These are phyloP conservation scores for Penicillium coffeae DNA, from an alignment of 495 filamentous ascomycete genomes.

Conservation along the genomic window DNA sequence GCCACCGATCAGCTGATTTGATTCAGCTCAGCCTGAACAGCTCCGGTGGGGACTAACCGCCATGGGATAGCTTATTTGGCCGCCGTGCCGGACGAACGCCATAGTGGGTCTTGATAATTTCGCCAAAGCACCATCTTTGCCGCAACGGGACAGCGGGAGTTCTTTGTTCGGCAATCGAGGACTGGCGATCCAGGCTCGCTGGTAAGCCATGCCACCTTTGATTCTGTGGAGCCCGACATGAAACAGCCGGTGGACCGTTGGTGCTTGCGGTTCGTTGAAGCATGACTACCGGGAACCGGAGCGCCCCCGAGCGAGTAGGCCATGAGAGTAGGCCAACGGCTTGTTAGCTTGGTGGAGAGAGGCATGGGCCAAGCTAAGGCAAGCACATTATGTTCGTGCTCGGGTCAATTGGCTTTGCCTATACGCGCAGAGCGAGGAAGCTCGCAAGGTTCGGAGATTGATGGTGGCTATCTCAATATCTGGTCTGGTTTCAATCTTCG, in stretches of 20 bases:
- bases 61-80: not conserved
- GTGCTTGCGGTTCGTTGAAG: not conserved
- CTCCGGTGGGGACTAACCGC: not conserved
- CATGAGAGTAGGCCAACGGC: constrained; percentile 1
- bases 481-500: too few relatives aligned
- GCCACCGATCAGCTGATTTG: not conserved
- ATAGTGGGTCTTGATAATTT: not conserved
- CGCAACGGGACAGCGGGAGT: not conserved
- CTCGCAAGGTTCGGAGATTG: too few relatives aligned
- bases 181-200: constrained; percentile 57
- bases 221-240: constrained; percentile 69
- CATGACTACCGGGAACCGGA: constrained; percentile 1
- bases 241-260: constrained; percentile 6
- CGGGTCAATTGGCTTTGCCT: too few relatives aligned
- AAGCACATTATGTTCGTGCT: too few relatives aligned
- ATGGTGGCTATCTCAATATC: too few relatives aligned
- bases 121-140: not conserved
- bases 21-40: not conserved
- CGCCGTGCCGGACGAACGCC: not conserved
- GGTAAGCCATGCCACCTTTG: constrained; percentile 55
- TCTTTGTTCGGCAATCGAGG: not conserved
- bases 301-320: not conserved
- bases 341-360: constrained; percentile 1
- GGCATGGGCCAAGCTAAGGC: constrained; percentile 1
- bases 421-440: too few relatives aligned